A percentile compares a stretch with the other conserved stretches of the same genome.
phyloP scores from a whole-genome alignment of 352 stramenopile genomes.

The Saprolegnia parasitica region DNA sequence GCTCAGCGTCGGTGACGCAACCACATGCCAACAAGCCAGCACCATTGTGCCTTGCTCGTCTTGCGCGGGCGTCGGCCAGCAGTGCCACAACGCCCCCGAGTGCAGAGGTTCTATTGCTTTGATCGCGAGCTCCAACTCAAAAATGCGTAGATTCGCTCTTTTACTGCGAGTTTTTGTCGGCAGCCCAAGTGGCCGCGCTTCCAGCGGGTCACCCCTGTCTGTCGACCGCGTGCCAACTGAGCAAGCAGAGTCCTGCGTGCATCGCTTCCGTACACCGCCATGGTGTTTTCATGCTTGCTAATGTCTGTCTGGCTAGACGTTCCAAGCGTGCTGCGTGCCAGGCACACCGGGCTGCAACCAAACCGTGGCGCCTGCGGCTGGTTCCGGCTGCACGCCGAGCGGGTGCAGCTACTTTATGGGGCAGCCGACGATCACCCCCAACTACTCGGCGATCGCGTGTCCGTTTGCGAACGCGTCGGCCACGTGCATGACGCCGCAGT shows the following conservation, averaged over 20 bases:
- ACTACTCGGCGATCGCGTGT: conserved; percentile 14
- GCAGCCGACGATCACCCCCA: neutral
- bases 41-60: neutral
- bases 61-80: neutral
- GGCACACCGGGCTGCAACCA: conserved; percentile 16
- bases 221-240: conserved; percentile 16
- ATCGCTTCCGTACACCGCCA: neutral
- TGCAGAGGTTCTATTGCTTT: conserved; percentile 13
- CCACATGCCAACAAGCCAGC: neutral
- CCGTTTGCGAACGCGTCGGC: conserved; percentile 7
- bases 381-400: conserved; percentile 13
- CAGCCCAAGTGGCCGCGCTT: conserved; percentile 11
- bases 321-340: conserved; percentile 19
- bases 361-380: neutral
- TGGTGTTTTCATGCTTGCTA: too few relatives aligned
- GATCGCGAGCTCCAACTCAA: too few relatives aligned
- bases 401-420: conserved; percentile 21
- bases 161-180: conserved; percentile 20
- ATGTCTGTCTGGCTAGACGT: neutral
- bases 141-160: conserved; percentile 23
- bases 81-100: conserved; percentile 9
- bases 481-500: conserved; percentile 11
- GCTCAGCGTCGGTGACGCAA: neutral
- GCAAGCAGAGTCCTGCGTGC: conserved; percentile 19
- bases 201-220: conserved; percentile 15